phyloP scores from a whole-genome alignment of 176 grass and related monocot genomes.

The Puccinellia tenuiflora region DNA sequence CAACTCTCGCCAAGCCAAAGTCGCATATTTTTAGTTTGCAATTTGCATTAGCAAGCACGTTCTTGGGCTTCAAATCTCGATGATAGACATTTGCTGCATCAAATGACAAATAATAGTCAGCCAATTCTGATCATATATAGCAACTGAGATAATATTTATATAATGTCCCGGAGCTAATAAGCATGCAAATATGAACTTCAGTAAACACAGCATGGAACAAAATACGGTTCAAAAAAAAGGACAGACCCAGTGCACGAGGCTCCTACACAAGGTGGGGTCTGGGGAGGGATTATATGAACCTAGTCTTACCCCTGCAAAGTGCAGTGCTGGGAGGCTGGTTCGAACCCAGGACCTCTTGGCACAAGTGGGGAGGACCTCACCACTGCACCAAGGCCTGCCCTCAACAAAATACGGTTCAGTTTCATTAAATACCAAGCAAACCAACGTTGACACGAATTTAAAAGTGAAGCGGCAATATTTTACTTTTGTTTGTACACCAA shows the following conservation, averaged over 20 bases:
- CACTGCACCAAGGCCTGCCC: no score
- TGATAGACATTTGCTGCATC: slow-evolving; percentile 43
- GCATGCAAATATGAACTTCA: neutral
- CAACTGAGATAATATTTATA: neutral
- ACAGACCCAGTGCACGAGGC: no score
- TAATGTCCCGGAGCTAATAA: neutral
- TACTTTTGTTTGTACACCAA: neutral
- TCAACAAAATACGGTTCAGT: neutral
- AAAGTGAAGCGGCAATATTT: neutral
- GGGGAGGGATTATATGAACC: no score
- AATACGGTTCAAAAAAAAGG: neutral
- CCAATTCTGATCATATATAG: neutral
- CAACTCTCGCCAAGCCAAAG: slow-evolving; percentile 40
- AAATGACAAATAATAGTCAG: neutral
- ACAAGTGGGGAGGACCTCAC: no score
- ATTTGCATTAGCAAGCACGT: slow-evolving; percentile 43
- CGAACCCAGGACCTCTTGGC: no score
- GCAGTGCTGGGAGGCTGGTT: no score
- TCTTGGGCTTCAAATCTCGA: slow-evolving; percentile 45
- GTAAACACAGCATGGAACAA: neutral
- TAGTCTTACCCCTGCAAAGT: no score
- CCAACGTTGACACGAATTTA: neutral
- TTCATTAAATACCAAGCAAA: neutral
- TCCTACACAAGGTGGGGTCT: no score
- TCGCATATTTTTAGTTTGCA: slow-evolving; percentile 47